A percentile compares a stretch with the other conserved stretches of the same genome.
phyloP scores from a whole-genome alignment of 192 early-diverging fungal genomes.

The Dissophora globulifera region DNA sequence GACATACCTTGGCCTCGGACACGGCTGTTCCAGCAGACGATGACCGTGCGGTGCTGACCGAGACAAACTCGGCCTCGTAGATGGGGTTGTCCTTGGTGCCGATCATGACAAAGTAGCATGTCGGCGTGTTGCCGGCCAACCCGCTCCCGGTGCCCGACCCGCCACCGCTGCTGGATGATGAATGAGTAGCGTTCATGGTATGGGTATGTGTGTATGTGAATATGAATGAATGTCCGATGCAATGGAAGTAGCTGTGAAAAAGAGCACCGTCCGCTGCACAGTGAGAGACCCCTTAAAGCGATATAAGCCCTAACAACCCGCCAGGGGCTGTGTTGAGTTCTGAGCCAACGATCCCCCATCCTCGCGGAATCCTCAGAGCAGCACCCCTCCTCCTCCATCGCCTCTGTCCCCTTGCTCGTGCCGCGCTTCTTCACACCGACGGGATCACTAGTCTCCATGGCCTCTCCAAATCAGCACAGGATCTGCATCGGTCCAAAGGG shows the following conservation, averaged over 20 bases:
- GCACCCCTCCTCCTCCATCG: too few species aligned
- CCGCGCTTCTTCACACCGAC: too few species aligned
- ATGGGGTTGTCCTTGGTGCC: constrained; percentile 95
- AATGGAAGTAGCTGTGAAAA: too few species aligned
- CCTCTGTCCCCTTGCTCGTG: too few species aligned
- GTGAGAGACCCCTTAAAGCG: too few species aligned
- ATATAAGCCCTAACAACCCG: too few species aligned
- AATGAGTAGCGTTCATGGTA: constrained; percentile 47
- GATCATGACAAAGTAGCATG: constrained; percentile 93
- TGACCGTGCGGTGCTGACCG: constrained; percentile 54
- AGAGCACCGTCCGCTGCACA: too few species aligned
- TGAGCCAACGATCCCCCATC: too few species aligned
- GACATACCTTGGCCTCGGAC: constrained; percentile 50
- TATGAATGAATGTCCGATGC: too few species aligned
- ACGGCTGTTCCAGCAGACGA: constrained; percentile 54
- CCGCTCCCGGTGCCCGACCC: constrained; percentile 49
- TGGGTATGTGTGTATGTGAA: neutral
- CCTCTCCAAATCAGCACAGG: constrained; percentile 22
- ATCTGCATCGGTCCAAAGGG: constrained; percentile 49
- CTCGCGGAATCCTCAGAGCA: too few species aligned
- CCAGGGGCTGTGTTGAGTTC: too few species aligned
- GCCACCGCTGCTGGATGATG: constrained; percentile 44
- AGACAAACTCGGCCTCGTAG: constrained; percentile 91
- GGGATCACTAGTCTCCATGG: constrained; percentile 9
- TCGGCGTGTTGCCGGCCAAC: constrained; percentile 29